A percentile compares a stretch with the other conserved stretches of the same genome.
phyloP scores from a whole-genome alignment of 768 basidiomycete genomes.

The Paxillus rubicundulus region DNA sequence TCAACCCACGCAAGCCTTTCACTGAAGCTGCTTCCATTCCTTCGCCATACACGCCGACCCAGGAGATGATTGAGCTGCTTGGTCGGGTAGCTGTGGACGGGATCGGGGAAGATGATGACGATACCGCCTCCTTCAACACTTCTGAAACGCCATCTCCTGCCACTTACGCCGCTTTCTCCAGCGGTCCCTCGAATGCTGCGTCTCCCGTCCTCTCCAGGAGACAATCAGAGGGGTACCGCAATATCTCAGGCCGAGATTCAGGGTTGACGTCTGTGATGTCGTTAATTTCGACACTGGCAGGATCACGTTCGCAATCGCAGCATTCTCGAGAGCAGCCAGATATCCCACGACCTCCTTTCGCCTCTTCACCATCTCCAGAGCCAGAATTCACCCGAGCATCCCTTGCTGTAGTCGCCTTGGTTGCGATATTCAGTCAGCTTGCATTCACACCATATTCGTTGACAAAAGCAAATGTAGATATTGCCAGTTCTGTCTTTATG shows the following conservation, averaged over 20 bases:
- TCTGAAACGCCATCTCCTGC: conserved; percentile 40
- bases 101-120: conserved; percentile 40
- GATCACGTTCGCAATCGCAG: conserved; percentile 59
- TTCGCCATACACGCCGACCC: conserved; percentile 20
- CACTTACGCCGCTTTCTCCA: conserved; percentile 24
- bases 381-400: conserved; percentile 46
- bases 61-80: conserved; percentile 41
- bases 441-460: conserved; percentile 65
- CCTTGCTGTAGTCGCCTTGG: conserved; percentile 59
- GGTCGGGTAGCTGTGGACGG: conserved; percentile 37
- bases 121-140: conserved; percentile 39
- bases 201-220: conserved; percentile 59
- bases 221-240: conserved; percentile 50
- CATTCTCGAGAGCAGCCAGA: conserved; percentile 42
- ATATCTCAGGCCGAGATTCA: conserved; percentile 41
- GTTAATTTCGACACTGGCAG: conserved; percentile 59
- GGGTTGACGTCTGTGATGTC: conserved; percentile 62
- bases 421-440: conserved; percentile 67
- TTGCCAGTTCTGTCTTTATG: conserved; percentile 55
- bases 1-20: conserved; percentile 35
- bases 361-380: conserved; percentile 25
- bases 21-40: conserved; percentile 7
- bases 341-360: conserved; percentile 26
- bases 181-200: conserved; percentile 34
- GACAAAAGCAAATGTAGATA: conserved; percentile 41